Base-by-base conservation (phyloP, 78 protist species). In the Guillardia theta region DNA sequence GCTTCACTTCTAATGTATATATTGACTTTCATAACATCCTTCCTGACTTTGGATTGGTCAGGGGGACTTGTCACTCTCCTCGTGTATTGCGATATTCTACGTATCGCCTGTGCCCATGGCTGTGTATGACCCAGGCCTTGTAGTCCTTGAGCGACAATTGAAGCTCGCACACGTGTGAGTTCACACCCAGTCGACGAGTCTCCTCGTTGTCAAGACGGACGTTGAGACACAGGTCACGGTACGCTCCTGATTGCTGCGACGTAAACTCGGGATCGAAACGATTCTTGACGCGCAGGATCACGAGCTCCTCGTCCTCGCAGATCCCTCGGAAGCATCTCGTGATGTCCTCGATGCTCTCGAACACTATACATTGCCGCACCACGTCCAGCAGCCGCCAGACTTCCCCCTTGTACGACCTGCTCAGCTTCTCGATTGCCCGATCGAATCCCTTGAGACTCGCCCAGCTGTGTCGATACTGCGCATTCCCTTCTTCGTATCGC, bases 201-300 rank as follows among this genome's bases (percentile, higher is more conserved):
- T 10, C 58, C 10, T 15, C 30, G 30, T 19, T 15, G 58, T 15
- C 10, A 10, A 50, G 10, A 15, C 58, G 15, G 30, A 50, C 58
- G 58, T 15, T 19, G 30, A 15, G 30, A 50, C 58, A 15, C 58
- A 50, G 30, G 58, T 15, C 10, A 10, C 10, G 30, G 15, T 15
- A 50, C 58, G 15, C 58, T 19, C 58, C 10, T 15, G 58, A 15
- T 15, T 50, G 58, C 58, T 50, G 58, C 10, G 58, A 50, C 70
- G n/a, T n/a, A n/a, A n/a, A n/a, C n/a, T n/a, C 87, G 4, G 87
- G 87, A 43, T 70, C 87, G n/a, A 70, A 43, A 27, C 87, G 87
- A 24, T 70, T 70, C 87, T 70, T 70, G 45, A 70, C 87, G 45
- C 87, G 33, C 3, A 70, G 87, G n/a, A 70, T 15, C 39, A 36